These are phyloP conservation scores for Metschnikowia baotianmanensis DNA, from an alignment of 805 yeast genomes.

Conservation along the genomic window DNA sequence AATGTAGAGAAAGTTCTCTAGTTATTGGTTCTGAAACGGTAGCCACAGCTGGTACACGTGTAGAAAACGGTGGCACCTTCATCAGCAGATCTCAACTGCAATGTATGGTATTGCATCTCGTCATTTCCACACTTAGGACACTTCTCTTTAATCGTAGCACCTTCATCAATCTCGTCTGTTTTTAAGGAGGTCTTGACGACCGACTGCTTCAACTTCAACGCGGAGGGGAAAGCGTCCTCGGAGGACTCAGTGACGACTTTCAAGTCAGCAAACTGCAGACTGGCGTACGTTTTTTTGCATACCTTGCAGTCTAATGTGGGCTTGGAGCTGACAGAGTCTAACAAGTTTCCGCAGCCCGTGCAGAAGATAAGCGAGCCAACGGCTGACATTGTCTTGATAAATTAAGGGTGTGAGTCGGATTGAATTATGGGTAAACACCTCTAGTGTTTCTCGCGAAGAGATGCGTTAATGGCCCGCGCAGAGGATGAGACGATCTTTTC, in stretches of 20 bases:
- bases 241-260: conserved; percentile 86
- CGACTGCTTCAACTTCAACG: conserved; percentile 75
- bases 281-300: conserved; percentile 43
- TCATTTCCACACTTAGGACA: conserved; percentile 99
- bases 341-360: conserved; percentile 84
- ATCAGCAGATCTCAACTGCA: conserved; percentile 96
- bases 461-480: conserved; percentile 1
- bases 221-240: conserved; percentile 91
- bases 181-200: conserved; percentile 84
- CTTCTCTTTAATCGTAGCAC: conserved; percentile 94
- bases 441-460: conserved; percentile 8
- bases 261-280: conserved; percentile 64
- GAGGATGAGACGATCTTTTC: not conserved
- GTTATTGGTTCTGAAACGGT: conserved; percentile 92
- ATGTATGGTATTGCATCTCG: conserved; percentile 96
- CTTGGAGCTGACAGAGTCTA: conserved; percentile 61
- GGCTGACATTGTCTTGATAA: conserved; percentile 69
- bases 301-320: conserved; percentile 55
- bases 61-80: conserved; percentile 99
- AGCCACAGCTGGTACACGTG: conserved; percentile 91
- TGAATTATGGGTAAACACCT: not conserved
- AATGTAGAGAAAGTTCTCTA: conserved; percentile 25
- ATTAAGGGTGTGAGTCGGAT: not conserved
- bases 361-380: conserved; percentile 96
- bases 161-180: conserved; percentile 80